Conservation (phyloP, 768 basidiomycete genomes). For the Agaricus bisporus region DNA sequence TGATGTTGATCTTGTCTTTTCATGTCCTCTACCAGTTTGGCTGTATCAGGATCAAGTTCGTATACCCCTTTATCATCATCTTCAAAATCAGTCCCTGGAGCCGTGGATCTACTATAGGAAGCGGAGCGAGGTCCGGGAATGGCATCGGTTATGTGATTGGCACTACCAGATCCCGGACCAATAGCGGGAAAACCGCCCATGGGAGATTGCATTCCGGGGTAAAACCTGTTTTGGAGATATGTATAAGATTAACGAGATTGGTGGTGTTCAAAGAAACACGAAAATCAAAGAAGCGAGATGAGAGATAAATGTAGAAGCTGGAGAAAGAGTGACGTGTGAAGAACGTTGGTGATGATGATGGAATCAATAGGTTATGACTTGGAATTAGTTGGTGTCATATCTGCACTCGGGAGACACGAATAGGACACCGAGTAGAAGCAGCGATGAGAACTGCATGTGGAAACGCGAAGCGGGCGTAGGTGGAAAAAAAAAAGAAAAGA, state of each 20-base stretch:
- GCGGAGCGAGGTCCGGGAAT: conserved; percentile 9
- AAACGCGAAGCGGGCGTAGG: neutral
- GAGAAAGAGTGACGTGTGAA: neutral
- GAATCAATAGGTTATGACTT: neutral
- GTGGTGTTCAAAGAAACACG: neutral
- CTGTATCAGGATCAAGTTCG: conserved; percentile 6
- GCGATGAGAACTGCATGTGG: neutral
- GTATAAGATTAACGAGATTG: neutral
- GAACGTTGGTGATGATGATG: neutral
- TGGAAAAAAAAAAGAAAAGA: neutral
- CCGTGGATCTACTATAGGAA: neutral
- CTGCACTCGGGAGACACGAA: neutral
- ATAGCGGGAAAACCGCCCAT: conserved; percentile 21
- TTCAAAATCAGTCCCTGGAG: conserved; percentile 11
- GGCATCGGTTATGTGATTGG: conserved; percentile 11
- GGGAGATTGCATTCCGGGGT: conserved; percentile 38
- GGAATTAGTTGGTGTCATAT: neutral
- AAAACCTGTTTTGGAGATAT: conserved; percentile 28
- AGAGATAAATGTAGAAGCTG: neutral
- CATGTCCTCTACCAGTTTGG: neutral
- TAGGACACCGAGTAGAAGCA: neutral
- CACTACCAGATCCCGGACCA: conserved; percentile 20
- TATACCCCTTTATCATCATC: conserved; percentile 13
- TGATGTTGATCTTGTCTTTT: neutral
- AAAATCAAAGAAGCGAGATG: neutral